phyloP scores from a whole-genome alignment of 78 protist species.

The Cavenderia fasciculata region DNA sequence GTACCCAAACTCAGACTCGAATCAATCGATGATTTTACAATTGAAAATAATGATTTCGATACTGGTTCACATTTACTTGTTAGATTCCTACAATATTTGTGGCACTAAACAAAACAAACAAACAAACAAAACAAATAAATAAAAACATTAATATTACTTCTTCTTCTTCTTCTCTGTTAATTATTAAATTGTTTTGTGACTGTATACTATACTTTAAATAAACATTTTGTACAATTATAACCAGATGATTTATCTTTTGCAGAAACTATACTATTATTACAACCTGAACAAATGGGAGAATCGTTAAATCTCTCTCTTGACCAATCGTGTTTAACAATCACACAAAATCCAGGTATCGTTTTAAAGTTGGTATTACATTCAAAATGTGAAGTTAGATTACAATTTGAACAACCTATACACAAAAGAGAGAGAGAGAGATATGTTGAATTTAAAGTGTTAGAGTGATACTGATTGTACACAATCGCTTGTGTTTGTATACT shows the following conservation, averaged over 20 bases:
- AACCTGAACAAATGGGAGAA: conserved; percentile 38
- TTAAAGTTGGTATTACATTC: conserved; percentile 17
- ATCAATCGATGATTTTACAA: conserved; percentile 13
- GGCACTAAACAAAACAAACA: neutral
- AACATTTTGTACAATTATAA: conserved; percentile 39
- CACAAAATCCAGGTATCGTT: conserved; percentile 12
- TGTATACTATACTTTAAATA: conserved; percentile 11
- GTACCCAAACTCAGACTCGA: neutral
- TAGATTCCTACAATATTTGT: conserved; percentile 57
- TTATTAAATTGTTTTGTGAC: neutral
- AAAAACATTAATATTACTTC: neutral
- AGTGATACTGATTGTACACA: neutral
- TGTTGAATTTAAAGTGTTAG: neutral
- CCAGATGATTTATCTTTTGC: conserved; percentile 34
- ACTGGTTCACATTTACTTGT: conserved; percentile 42
- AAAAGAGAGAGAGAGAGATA: neutral
- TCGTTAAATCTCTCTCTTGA: conserved; percentile 34
- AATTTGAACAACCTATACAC: conserved; percentile 44
- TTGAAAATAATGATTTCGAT: conserved; percentile 18
- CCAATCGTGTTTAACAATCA: conserved; percentile 57
- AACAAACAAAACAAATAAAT: too few species aligned
- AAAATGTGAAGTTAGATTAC: conserved; percentile 34
- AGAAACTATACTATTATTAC: conserved; percentile 48
- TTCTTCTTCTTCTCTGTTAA: neutral
- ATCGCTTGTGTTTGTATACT: neutral